Conservation (phyloP, 768 basidiomycete species). For the Rhizopogon salebrosus region DNA sequence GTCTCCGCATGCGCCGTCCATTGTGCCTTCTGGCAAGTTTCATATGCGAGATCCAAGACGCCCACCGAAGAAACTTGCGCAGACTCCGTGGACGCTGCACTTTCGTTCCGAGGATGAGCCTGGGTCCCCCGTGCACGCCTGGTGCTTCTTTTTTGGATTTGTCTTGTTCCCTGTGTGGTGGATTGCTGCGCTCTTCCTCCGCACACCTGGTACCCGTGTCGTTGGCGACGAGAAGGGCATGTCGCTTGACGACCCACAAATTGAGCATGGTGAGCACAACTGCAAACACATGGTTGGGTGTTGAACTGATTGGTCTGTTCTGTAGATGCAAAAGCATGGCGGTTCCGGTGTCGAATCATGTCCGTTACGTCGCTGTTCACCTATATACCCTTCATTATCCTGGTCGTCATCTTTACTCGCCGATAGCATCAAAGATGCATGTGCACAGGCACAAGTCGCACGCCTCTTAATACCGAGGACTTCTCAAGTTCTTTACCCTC, state of each 20-base stretch:
- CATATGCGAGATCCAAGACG: constrained; percentile 80
- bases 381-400: constrained; percentile 75
- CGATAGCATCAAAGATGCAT: constrained; percentile 20
- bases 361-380: constrained; percentile 61
- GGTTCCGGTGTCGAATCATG: constrained; percentile 72
- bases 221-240: constrained; percentile 70
- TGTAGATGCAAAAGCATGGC: constrained; percentile 70
- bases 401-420: constrained; percentile 58
- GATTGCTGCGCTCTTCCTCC: constrained; percentile 51
- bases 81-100: constrained; percentile 59
- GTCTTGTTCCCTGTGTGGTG: constrained; percentile 54
- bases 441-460: constrained; percentile 8
- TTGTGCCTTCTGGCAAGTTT: constrained; percentile 53
- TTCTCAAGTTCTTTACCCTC: background rate
- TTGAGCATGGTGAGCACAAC: constrained; percentile 59
- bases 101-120: constrained; percentile 49
- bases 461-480: background rate
- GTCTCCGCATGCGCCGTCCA: constrained; percentile 72
- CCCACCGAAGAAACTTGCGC: constrained; percentile 47
- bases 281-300: constrained; percentile 2
- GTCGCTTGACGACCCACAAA: constrained; percentile 72
- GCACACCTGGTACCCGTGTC: constrained; percentile 57
- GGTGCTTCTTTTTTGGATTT: constrained; percentile 77
- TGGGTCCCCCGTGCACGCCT: constrained; percentile 57
- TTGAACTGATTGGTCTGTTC: background rate